Conservation (phyloP, 2,329 filamentous ascomycete genomes). For the Mycosphaerella sp. region DNA sequence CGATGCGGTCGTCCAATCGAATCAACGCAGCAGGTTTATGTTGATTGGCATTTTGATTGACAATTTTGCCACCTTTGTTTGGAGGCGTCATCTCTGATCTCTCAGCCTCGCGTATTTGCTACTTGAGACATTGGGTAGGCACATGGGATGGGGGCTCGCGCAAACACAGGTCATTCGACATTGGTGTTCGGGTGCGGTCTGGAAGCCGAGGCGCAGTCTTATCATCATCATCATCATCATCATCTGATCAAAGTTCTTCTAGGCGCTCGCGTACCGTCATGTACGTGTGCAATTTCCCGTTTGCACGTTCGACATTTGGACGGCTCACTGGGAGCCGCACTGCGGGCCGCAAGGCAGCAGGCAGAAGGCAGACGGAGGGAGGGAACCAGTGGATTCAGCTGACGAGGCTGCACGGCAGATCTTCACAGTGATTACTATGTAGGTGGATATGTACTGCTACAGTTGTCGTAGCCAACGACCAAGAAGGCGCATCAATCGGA, state of each 20-base stretch:
- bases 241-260: constrained; percentile 18
- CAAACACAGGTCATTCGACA: constrained; percentile 6
- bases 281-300: constrained; percentile 12
- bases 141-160: constrained; percentile 7
- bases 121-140: constrained; percentile 13
- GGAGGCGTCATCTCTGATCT: constrained; percentile 16
- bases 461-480: background rate
- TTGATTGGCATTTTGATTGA: background rate
- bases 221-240: background rate
- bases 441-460: background rate
- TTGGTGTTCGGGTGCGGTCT: constrained; percentile 12
- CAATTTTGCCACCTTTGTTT: background rate
- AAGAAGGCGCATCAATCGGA: background rate
- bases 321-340: constrained; percentile 8
- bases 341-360: constrained; percentile 18
- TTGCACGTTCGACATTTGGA: constrained; percentile 13
- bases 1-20: constrained; percentile 1
- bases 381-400: constrained; percentile 13
- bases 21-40: background rate
- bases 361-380: constrained; percentile 2
- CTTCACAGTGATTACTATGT: constrained; percentile 9
- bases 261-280: background rate
- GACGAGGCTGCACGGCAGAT: constrained; percentile 17
- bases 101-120: constrained; percentile 13
- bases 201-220: constrained; percentile 11